Evolutionary conservation across 148 eudicot genomes (phyloP), one percentile per base, ranked within the genome.

Genomic region (Rhododendron williamsianum): DNA sequence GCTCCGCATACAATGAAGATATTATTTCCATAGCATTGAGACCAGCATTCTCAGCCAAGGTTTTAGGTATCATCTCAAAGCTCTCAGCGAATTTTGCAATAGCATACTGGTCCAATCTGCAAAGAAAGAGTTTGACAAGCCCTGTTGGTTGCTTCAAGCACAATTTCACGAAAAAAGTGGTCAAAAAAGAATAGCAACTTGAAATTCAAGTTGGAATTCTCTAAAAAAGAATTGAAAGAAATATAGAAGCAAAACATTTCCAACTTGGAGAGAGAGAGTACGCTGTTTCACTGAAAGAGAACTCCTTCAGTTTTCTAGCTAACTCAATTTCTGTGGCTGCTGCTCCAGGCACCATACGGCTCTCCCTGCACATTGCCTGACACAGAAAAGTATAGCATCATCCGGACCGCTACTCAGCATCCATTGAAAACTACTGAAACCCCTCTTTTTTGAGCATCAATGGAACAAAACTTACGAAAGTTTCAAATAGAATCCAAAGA

Each of bases 21-120:
- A 97, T 94, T 77, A 95, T 95, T 87, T 95, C 95, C 94, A 94
- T 95, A 1, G 99, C 98, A 87, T 97, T 94, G 46, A 93, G 93
- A 84, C 99, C 99, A 81, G 99, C 99, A 89, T 97, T 97, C 84
- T 95, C n/a, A n/a, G n/a, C n/a, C n/a, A n/a, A n/a, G n/a, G n/a
- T n/a, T n/a, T n/a, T n/a, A n/a, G n/a, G n/a, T n/a, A n/a, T n/a
- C n/a, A n/a, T 97, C 84, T 95, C 99, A 91, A 97, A 97, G 90
- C 99, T 89, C 86, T 95, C 99, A 0, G 95, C 96, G 89, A 95
- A 97, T 87, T 95, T 97, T 49, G 93, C 93, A 67, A 97, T 90
- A 78, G 98, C 99, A 90, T 93, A 95, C 84, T 97, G 98, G 90
- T 97, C 94, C 90, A 96, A 89, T 87, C 99, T 96, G 93, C 88